phyloP scores from a whole-genome alignment of 768 basidiomycete species.

The Xerocomellus amylosporus region DNA sequence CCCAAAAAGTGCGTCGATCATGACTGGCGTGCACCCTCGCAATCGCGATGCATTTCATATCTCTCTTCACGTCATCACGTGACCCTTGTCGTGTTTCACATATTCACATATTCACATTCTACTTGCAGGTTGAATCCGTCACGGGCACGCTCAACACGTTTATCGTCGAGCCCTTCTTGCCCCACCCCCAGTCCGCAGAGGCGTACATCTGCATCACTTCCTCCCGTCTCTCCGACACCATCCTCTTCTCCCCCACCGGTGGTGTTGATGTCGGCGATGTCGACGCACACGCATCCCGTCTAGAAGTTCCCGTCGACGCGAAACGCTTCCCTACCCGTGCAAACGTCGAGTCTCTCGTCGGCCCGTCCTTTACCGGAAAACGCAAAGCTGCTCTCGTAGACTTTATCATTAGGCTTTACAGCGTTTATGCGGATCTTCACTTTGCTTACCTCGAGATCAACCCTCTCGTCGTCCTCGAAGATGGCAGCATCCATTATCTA shows the following conservation, averaged over 20 bases:
- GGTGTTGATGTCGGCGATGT: slow-evolving; percentile 99
- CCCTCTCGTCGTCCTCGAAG: slow-evolving; percentile 93
- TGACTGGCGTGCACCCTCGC: slow-evolving; percentile 1
- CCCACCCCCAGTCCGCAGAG: slow-evolving; percentile 90
- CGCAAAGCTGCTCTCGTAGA: slow-evolving; percentile 93
- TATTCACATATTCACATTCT: slow-evolving; percentile 15
- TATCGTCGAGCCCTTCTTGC: slow-evolving; percentile 98
- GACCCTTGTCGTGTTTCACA: slow-evolving; percentile 9
- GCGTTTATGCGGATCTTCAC: slow-evolving; percentile 97
- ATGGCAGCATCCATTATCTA: slow-evolving; percentile 81
- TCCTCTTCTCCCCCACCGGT: slow-evolving; percentile 98
- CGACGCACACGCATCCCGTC: slow-evolving; percentile 91
- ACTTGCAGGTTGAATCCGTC: slow-evolving; percentile 77
- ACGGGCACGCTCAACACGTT: slow-evolving; percentile 97
- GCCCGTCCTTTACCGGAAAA: slow-evolving; percentile 67
- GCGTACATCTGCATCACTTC: slow-evolving; percentile 99
- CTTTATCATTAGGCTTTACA: slow-evolving; percentile 93
- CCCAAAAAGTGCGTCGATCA: slow-evolving; percentile 57
- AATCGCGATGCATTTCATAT: slow-evolving; percentile 15
- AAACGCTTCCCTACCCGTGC: slow-evolving; percentile 79
- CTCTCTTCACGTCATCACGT: slow-evolving; percentile 24
- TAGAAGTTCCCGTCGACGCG: slow-evolving; percentile 70
- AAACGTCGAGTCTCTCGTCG: slow-evolving; percentile 75
- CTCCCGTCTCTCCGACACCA: slow-evolving; percentile 87
- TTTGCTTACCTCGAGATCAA: slow-evolving; percentile 99